Conservation (phyloP, 2,329 filamentous ascomycete genomes). For the Metarhizium rileyi region DNA sequence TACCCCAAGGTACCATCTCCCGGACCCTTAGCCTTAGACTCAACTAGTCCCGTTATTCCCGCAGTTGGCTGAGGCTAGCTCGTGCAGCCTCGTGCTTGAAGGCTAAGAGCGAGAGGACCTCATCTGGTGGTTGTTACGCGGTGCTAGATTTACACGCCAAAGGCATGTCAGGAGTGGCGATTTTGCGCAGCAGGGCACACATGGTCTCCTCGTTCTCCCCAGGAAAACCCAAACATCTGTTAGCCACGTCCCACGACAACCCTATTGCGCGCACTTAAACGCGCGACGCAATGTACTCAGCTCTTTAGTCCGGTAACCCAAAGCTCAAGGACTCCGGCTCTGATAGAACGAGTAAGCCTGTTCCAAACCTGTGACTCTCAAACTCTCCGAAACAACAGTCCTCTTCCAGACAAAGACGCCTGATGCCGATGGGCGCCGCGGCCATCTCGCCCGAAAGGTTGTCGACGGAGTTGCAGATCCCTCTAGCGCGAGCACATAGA, state of each 20-base stretch:
- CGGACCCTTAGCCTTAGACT: background rate
- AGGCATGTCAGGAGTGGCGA: background rate
- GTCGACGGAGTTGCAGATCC: background rate
- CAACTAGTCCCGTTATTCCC: background rate
- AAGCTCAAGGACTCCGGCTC: constrained; percentile 48
- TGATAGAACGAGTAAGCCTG: constrained; percentile 46
- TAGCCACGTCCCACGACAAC: background rate
- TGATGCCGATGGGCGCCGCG: constrained; percentile 5
- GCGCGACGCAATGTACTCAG: constrained; percentile 55
- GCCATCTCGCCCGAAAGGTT: background rate
- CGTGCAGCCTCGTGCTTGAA: background rate
- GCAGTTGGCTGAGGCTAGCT: background rate
- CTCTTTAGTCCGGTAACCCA: constrained; percentile 54
- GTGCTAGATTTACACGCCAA: background rate
- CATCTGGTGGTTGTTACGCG: background rate
- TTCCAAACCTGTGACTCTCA: background rate
- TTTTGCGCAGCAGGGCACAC: too few species aligned
- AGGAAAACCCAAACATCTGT: background rate
- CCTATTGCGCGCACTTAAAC: background rate
- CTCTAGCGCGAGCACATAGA: background rate
- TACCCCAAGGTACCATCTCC: background rate
- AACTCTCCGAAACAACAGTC: constrained; percentile 19
- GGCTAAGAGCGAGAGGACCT: too few species aligned
- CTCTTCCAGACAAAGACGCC: constrained; percentile 12
- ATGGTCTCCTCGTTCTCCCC: too few species aligned